Evolutionary conservation across 768 basidiomycete species (phyloP), one percentile per base, ranked within the genome.

Genomic region (Polyporus arcularius): DNA sequence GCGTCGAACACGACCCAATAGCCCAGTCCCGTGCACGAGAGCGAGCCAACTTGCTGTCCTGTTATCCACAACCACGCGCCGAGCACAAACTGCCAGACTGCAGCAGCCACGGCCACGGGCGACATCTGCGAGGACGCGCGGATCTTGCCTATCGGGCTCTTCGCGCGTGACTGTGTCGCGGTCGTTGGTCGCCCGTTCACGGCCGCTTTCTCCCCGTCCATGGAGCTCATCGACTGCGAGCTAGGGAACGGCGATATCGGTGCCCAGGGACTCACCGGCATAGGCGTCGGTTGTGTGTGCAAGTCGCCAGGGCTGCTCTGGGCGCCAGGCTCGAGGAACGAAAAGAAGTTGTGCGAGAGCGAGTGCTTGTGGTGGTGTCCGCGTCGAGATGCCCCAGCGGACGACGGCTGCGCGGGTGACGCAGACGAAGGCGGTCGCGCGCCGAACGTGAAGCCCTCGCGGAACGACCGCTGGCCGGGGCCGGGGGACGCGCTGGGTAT

Each of bases 1-100:
- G 94, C 84, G 71, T 98, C 96, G 70, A 98, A 99, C 1, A 98
- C 94, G 26, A 96, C 86, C 87, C 96, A 90, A 71, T 99, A 99
- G 0, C 96, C 97, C 16, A 99, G 73, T 0, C 94, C 97, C 1
- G 96, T 96, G 57, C 89, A 87, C 8, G 89, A 82, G 31, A 98
- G 76, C 50, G 93, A 94, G 16, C 95, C 95, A 21, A 86, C 84
- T 61, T 88, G 86, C 73, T 99, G 97, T 1, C 95, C 96, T 26
- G 80, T 80, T 0, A 94, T 88, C 97, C 97, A 99, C 9, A 98
- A 63, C 68, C 82, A 84, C 3, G 85, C 86, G 0, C 91, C 91
- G 2, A 92, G 74, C 4, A 81, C 63, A 56, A 92, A 89, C 65
- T 90, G 68, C 30, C 56, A 56, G 2, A 46, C 60, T 14, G 65